Conservation (phyloP, 208 protist genomes). For the Crithidia mellificae region DNA sequence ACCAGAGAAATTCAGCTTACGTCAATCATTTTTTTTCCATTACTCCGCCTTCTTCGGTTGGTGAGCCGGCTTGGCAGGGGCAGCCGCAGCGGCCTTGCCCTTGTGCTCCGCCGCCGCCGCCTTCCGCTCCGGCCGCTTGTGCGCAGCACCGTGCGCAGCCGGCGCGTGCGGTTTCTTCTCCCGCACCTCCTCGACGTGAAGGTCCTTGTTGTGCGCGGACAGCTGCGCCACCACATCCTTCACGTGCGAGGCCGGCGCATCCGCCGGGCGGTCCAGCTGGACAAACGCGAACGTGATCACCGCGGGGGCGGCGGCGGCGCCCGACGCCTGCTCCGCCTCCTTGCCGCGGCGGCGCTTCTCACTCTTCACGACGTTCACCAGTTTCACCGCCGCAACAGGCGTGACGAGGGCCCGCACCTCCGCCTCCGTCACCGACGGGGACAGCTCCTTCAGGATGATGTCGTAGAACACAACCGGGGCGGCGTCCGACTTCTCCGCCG, state of each 20-base stretch:
- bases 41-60: slow-evolving; percentile 9
- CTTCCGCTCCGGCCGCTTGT: neutral
- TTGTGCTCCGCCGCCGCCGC: neutral
- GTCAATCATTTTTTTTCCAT: slow-evolving; percentile 3
- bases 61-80: slow-evolving; percentile 1
- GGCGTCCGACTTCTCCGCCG: neutral
- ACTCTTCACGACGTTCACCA: slow-evolving; percentile 62
- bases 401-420: slow-evolving; percentile 56
- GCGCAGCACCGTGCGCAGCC: neutral
- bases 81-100: neutral
- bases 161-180: slow-evolving; percentile 33
- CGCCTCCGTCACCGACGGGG: slow-evolving; percentile 51
- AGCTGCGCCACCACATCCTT: slow-evolving; percentile 46
- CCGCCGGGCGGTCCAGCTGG: slow-evolving; percentile 64
- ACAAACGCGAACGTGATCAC: slow-evolving; percentile 76
- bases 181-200: slow-evolving; percentile 68
- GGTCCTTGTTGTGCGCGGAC: slow-evolving; percentile 23
- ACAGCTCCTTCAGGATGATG: slow-evolving; percentile 76
- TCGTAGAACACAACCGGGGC: slow-evolving; percentile 69
- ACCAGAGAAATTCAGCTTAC: no score
- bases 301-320: slow-evolving; percentile 3
- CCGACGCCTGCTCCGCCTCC: slow-evolving; percentile 26
- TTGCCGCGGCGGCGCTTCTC: slow-evolving; percentile 51
- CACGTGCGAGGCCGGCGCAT: slow-evolving; percentile 43
- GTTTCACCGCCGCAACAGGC: slow-evolving; percentile 32